Evolutionary conservation across 2,329 filamentous ascomycete genomes (phyloP), one percentile per base, ranked within the genome.

Genomic region (Alternaria infectoria): DNA sequence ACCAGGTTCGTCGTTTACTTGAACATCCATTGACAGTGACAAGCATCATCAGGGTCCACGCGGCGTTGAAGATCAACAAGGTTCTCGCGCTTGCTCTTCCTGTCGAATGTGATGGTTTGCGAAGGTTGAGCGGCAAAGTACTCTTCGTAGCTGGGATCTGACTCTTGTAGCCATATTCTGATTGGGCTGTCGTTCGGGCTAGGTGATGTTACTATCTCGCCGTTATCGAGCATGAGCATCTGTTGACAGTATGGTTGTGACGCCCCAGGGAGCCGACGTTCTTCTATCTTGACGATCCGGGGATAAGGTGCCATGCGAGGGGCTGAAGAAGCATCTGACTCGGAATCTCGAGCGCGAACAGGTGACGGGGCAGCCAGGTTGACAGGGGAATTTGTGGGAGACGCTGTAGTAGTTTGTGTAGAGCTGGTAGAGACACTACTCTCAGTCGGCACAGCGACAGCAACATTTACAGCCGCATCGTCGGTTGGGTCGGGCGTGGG

Each of bases 241-340:
- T 90, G 86, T 70, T 90, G 84, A 72, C 89, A 91, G 74, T 90
- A 91, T 1, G 89, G 86, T 54, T 82, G 71, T 9, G 81, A 75
- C 6, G 81, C 79, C 46, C 82, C 79, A 8, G 82, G 78, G 17
- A 86, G 74, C 23, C 89, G 85, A 55, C 88, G 86, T 77, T 91
- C 89, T 74, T 90, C 87, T 49, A 91, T 83, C 77, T 91, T 91
- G 70, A 91, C 83, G 25, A 87, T 82, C 54, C 86, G 88, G 1
- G 89, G 88, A 67, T 86, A 86, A 3, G 73, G 71, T 19, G 74
- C 72, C 62, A 75, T 69, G 61, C 73, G 68, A 19, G 67, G 61
- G 9, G 67, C 45, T 8, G 69, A 66, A 46, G 71, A 64, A 49
- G 72, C 68, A 54, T 70, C 68, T 19, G 69, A 57, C 17, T 57